A percentile compares a stretch with the other conserved stretches of the same genome.
These are phyloP conservation scores for Chalara sp. DNA, from an alignment of 2,329 filamentous ascomycete genomes.

Conservation along the genomic window DNA sequence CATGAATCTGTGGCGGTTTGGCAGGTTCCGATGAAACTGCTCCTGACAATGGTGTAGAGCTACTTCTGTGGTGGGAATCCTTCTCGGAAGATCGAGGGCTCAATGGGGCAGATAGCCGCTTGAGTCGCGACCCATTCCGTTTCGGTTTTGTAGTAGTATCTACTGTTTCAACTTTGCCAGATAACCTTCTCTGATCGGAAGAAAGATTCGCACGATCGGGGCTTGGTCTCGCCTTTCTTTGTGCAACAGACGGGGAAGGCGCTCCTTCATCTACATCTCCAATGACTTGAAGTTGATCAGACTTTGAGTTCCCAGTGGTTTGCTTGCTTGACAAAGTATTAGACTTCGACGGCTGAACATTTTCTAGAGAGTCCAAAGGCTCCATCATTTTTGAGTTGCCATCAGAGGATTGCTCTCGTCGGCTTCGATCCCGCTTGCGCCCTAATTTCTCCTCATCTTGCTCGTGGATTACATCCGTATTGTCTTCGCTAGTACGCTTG, in stretches of 20 bases:
- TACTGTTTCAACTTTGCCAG: slow-evolving; percentile 39
- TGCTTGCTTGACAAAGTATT: slow-evolving; percentile 17
- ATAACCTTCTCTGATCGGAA: slow-evolving; percentile 31
- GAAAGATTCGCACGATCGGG: slow-evolving; percentile 29
- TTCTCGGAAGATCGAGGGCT: slow-evolving; percentile 25
- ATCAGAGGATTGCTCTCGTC: slow-evolving; percentile 20
- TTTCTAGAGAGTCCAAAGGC: slow-evolving; percentile 23
- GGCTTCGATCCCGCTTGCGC: slow-evolving; percentile 15
- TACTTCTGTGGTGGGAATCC: slow-evolving; percentile 30
- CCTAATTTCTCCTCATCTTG: slow-evolving; percentile 15
- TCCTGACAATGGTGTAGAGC: slow-evolving; percentile 27
- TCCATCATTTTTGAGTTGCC: slow-evolving; percentile 24
- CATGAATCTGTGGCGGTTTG: slow-evolving; percentile 23
- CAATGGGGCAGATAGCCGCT: slow-evolving; percentile 46
- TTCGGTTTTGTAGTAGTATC: slow-evolving; percentile 37
- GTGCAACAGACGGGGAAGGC: slow-evolving; percentile 62
- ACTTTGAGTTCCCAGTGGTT: slow-evolving; percentile 13
- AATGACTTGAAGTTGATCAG: slow-evolving; percentile 9
- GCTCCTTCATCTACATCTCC: slow-evolving; percentile 51
- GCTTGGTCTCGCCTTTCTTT: slow-evolving; percentile 42
- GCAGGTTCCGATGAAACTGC: slow-evolving; percentile 20
- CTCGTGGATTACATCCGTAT: slow-evolving; percentile 15
- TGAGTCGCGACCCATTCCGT: slow-evolving; percentile 51
- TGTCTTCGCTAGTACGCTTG: slow-evolving; percentile 29
- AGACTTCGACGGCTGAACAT: slow-evolving; percentile 21